Percentiles rank a stretch among this genome's conserved stretches.
Conservation (phyloP, 169 alveolate genomes). For the Plasmodium gallinaceum region DNA sequence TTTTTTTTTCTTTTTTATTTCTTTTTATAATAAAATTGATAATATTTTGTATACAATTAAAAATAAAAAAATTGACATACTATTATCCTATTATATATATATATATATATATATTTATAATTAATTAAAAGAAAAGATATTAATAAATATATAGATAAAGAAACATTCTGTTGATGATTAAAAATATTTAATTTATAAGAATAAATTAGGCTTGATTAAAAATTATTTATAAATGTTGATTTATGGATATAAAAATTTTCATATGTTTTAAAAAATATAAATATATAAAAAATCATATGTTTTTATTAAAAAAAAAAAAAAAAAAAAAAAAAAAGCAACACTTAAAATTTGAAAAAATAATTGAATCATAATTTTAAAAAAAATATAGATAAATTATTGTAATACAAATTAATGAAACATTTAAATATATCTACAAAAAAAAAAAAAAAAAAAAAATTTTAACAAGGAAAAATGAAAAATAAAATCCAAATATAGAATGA, state of each 20-base stretch:
- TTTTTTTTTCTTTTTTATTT: neutral
- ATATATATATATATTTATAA: neutral
- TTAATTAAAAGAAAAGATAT: neutral
- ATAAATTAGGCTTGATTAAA: no score
- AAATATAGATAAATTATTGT: neutral
- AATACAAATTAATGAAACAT: neutral
- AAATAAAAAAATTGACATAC: neutral
- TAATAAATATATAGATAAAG: neutral
- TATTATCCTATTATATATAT: neutral
- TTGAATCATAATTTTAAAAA: no score
- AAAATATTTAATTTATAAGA: no score
- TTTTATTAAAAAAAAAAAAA: no score
- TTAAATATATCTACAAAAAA: neutral
- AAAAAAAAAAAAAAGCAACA: no score
- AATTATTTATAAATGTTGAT: no score
- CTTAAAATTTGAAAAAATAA: no score
- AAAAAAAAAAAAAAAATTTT: no score
- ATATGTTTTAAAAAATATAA: no score
- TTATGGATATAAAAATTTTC: no score
- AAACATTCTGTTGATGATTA: no score
- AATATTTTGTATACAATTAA: neutral
- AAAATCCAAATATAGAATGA: neutral
- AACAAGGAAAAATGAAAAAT: constrained; percentile 6
- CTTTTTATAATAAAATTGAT: neutral
- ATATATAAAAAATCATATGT: no score